Percentiles rank a stretch among this genome's conserved stretches.
Conservation (phyloP, 2,329 filamentous ascomycete species). For the Ascochyta viciae-villosae region DNA sequence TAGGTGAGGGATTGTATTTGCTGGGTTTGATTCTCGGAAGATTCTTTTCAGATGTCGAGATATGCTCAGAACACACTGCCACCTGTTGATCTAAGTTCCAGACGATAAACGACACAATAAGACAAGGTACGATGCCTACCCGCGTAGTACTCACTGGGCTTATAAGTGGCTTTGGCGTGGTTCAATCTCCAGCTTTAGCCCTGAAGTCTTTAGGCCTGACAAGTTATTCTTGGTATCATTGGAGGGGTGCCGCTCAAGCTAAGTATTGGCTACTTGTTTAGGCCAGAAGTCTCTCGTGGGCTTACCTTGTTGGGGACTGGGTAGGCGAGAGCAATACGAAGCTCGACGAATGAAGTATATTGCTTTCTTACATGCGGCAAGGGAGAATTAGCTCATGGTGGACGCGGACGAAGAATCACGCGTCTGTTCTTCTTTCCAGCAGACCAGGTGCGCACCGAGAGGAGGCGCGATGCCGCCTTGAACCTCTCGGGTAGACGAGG, state of each 20-base stretch:
- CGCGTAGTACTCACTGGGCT: not conserved
- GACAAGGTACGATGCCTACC: not conserved
- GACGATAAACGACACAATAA: not conserved
- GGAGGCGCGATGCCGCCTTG: not conserved
- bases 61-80: not conserved
- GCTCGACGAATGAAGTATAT: not conserved
- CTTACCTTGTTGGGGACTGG: constrained; percentile 9
- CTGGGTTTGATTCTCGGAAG: not conserved
- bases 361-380: not conserved
- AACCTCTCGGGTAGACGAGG: not conserved
- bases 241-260: constrained; percentile 1
- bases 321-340: constrained; percentile 11
- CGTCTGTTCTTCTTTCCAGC: not conserved
- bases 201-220: not conserved
- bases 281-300: constrained; percentile 2
- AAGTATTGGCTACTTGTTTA: constrained; percentile 6
- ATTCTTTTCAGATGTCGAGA: not conserved
- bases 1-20: not conserved
- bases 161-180: not conserved
- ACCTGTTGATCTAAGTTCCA: not conserved
- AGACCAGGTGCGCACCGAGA: not conserved
- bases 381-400: not conserved
- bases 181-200: not conserved
- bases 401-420: not conserved
- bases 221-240: constrained; percentile 5